These are phyloP conservation scores for Stagonosporopsis tanaceti DNA, from an alignment of 2,329 filamentous ascomycete species.

Conservation along the genomic window DNA sequence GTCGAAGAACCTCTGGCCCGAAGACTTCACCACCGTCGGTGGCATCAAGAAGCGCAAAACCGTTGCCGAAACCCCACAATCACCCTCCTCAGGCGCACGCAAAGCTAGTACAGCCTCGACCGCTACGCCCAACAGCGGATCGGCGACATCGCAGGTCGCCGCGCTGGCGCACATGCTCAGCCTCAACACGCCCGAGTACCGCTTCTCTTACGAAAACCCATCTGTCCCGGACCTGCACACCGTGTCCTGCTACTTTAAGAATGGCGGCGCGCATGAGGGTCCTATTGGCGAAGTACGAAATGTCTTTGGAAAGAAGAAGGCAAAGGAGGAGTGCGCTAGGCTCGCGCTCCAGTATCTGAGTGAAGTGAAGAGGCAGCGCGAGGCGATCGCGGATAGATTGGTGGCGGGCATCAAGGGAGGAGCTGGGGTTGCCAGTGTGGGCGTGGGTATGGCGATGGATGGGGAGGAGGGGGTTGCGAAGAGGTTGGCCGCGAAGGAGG, in stretches of 20 bases:
- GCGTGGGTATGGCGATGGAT: background rate
- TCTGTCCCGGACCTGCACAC: slow-evolving; percentile 42
- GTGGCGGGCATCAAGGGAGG: slow-evolving; percentile 11
- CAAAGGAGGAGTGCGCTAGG: slow-evolving; percentile 59
- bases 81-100: background rate
- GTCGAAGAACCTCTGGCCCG: slow-evolving; percentile 41
- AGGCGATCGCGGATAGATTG: slow-evolving; percentile 17
- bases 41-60: slow-evolving; percentile 45
- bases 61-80: background rate
- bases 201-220: slow-evolving; percentile 11
- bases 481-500: background rate
- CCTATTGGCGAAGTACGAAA: slow-evolving; percentile 53
- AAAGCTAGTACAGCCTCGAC: background rate
- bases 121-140: background rate
- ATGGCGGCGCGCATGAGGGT: slow-evolving; percentile 29
- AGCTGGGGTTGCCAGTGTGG: background rate
- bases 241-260: slow-evolving; percentile 47
- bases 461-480: background rate
- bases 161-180: slow-evolving; percentile 30
- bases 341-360: slow-evolving; percentile 50
- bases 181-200: slow-evolving; percentile 36
- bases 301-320: slow-evolving; percentile 59
- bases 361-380: slow-evolving; percentile 36
- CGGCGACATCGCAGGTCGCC: slow-evolving; percentile 29
- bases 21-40: slow-evolving; percentile 26